phyloP scores from a whole-genome alignment of 257 asterid genomes.

The Capsicum pubescens region DNA sequence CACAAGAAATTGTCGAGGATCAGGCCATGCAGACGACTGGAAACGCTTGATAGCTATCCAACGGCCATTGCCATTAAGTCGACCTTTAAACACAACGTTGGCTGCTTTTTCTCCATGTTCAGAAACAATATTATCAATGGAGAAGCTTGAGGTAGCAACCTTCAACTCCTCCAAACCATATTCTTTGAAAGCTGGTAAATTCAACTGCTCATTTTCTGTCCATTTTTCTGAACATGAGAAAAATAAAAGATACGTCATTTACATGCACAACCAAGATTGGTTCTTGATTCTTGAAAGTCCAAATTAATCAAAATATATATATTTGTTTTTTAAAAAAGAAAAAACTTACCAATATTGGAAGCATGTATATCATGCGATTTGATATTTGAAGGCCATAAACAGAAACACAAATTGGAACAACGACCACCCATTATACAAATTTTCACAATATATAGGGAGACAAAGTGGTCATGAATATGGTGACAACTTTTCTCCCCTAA shows the following conservation, averaged over 20 bases:
- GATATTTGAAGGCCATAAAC: constrained; percentile 45
- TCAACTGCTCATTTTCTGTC: constrained; percentile 39
- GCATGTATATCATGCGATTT: constrained; percentile 47
- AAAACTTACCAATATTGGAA: constrained; percentile 43
- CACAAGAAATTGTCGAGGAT: constrained; percentile 54
- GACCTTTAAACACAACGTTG: constrained; percentile 54
- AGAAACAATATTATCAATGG: constrained; percentile 51
- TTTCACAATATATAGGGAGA: not conserved
- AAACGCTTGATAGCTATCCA: constrained; percentile 61
- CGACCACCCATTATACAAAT: constrained; percentile 51
- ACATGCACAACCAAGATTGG: not conserved
- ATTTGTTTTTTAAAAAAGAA: not conserved
- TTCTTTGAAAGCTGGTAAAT: constrained; percentile 45
- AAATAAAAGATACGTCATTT: not conserved
- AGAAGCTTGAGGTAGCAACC: constrained; percentile 53
- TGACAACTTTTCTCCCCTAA: not conserved
- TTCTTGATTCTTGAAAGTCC: constrained; percentile 15
- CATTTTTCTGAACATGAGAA: constrained; percentile 35
- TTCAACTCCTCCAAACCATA: constrained; percentile 51
- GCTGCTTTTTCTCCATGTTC: constrained; percentile 60
- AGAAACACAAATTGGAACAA: constrained; percentile 50
- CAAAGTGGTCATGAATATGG: constrained; percentile 5
- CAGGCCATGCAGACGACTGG: constrained; percentile 59
- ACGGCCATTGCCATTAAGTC: constrained; percentile 39
- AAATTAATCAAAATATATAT: not conserved